Base-by-base conservation (phyloP, 2,329 filamentous ascomycete genomes). In the Verticillium alfalfae region DNA sequence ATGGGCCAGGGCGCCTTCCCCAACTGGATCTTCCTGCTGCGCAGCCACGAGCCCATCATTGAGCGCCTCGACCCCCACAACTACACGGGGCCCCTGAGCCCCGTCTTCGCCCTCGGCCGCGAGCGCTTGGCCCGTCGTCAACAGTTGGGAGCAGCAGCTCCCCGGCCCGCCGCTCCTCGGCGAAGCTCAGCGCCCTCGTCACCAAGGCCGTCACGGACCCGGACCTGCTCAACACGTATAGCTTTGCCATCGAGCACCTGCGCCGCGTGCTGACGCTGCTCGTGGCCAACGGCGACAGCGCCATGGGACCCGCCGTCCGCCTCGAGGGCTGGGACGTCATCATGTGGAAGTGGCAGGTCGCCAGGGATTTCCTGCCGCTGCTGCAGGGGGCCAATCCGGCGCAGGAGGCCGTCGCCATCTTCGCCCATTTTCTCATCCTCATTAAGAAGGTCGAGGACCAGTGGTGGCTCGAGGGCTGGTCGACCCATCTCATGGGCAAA, bases 391-490 rank as follows among this genome's bases (percentile, higher is more conserved):
- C 62, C 12, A 64, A 66, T 18, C 69, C 65, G n/a, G 64, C 65
- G 41, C 71, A 71, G 61, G 71, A 70, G 39, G 68, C 72, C 2
- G 62, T 78, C 5, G 69, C 68, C 49, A 74, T 78, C 15, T 74
- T 75, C 61, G 71, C 70, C 16, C 71, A 73, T 61, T 76, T 73
- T 57, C 71, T 71, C 16, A 70, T 75, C 13, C 57, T 71, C 37
- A 59, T 76, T 5, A 67, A 75, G 55, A 72, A 71, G 59, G 56
- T 71, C 13, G 67, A 70, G 58, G 64, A 65, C 37, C 64, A 76
- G 60, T 76, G 75, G 75, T 78, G 74, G 73, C 66, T 76, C 31
- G 68, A 75, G 58, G 74, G 75, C 0, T 75, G 74, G 71, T 68
- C 69, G 1, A 65, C 65, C 18, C 70, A 76, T 62, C 63, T 78